A percentile compares a stretch with the other conserved stretches of the same genome.
phyloP scores from a whole-genome alignment of 106 monocot genomes.

The Triglochin maritima region DNA sequence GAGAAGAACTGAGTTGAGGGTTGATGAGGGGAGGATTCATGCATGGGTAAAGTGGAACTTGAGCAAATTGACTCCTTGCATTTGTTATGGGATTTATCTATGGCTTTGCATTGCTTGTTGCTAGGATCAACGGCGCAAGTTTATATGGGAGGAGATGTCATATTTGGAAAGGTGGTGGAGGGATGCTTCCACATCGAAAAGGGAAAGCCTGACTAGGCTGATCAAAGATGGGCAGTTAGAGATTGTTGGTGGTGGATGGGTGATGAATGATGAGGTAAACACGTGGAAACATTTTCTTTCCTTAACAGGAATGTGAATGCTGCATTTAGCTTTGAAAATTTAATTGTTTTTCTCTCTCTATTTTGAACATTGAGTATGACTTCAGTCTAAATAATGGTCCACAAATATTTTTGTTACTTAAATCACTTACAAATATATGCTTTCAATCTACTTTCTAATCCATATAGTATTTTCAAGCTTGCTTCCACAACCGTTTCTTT shows the following conservation, averaged over 20 bases:
- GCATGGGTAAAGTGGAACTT: too few relatives aligned
- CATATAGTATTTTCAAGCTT: too few relatives aligned
- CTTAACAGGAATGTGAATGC: neutral
- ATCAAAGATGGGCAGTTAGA: conserved; percentile 83
- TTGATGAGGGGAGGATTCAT: too few relatives aligned
- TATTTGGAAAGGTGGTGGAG: conserved; percentile 98
- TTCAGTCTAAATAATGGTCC: too few relatives aligned
- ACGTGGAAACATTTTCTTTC: conserved; percentile 1
- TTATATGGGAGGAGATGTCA: conserved; percentile 99
- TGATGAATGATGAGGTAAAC: conserved; percentile 96
- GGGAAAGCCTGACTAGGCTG: conserved; percentile 51
- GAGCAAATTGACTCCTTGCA: too few relatives aligned
- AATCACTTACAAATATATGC: too few relatives aligned
- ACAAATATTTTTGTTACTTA: too few relatives aligned
- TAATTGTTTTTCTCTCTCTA: too few relatives aligned
- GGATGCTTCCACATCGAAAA: conserved; percentile 48
- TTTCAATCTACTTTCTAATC: too few relatives aligned
- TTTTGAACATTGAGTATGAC: too few relatives aligned
- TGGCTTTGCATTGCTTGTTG: neutral
- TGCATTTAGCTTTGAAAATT: conserved; percentile 8
- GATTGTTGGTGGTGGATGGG: conserved; percentile 98
- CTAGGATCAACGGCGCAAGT: conserved; percentile 77
- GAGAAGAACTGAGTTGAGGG: too few relatives aligned
- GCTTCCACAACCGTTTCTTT: too few relatives aligned
- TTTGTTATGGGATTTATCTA: neutral